phyloP scores from a whole-genome alignment of 768 basidiomycete species.

The Saitozyma sp. region DNA sequence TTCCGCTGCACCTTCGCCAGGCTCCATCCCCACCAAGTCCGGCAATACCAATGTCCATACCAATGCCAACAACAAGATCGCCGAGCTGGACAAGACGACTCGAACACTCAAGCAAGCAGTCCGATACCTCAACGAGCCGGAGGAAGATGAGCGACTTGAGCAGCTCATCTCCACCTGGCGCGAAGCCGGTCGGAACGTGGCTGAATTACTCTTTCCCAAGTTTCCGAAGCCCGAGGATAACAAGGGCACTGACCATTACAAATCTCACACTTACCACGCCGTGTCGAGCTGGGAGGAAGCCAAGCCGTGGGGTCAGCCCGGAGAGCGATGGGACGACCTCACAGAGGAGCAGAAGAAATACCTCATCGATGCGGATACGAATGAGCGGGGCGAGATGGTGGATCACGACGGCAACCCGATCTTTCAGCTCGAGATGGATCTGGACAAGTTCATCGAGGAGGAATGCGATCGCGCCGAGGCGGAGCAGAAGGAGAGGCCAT shows the following conservation, averaged over 20 bases:
- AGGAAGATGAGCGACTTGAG: conserved; percentile 34
- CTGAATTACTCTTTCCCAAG: conserved; percentile 37
- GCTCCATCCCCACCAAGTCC: neutral
- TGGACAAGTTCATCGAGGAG: neutral
- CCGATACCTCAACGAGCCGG: conserved; percentile 23
- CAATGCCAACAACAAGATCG: conserved; percentile 4
- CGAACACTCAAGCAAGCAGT: conserved; percentile 35
- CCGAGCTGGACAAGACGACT: conserved; percentile 24
- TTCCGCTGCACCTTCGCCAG: conserved; percentile 22
- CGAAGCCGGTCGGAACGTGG: conserved; percentile 41
- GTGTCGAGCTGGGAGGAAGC: neutral
- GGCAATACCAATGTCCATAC: neutral
- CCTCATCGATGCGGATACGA: conserved; percentile 14
- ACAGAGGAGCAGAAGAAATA: conserved; percentile 17
- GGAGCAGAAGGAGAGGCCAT: conserved; percentile 1
- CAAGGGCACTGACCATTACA: neutral
- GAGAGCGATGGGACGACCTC: neutral
- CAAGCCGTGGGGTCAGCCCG: neutral
- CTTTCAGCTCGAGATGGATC: conserved; percentile 10
- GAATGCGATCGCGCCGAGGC: neutral
- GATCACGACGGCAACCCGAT: conserved; percentile 38
- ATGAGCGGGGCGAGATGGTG: conserved; percentile 32
- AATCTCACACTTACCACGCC: neutral
- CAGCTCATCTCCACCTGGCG: conserved; percentile 36
- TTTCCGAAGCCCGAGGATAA: conserved; percentile 23